These are phyloP conservation scores for Daldinia concentrica DNA, from an alignment of 495 filamentous ascomycete species.

Conservation along the genomic window DNA sequence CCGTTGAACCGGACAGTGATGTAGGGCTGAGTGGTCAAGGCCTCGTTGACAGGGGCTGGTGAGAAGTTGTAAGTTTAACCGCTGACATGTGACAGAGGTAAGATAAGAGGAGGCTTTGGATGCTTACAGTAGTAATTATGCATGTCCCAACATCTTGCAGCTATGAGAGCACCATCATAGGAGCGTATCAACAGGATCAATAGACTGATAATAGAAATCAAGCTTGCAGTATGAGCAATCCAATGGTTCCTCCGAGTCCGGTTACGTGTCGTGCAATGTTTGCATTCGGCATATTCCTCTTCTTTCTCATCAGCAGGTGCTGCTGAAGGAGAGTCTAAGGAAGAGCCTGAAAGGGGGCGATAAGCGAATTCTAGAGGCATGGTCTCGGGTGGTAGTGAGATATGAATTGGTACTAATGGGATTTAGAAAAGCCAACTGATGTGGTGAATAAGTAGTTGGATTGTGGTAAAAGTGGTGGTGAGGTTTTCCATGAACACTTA, in stretches of 20 bases:
- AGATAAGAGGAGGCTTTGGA: neutral
- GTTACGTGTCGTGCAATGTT: neutral
- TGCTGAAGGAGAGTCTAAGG: neutral
- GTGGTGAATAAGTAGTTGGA: neutral
- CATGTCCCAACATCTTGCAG: conserved; percentile 22
- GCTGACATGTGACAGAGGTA: neutral
- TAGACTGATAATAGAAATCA: neutral
- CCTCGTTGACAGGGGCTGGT: neutral
- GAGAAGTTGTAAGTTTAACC: neutral
- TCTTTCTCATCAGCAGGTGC: neutral
- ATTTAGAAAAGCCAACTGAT: neutral
- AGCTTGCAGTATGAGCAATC: neutral
- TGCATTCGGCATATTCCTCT: neutral
- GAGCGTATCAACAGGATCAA: conserved; percentile 1
- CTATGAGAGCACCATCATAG: neutral
- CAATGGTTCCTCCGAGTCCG: neutral
- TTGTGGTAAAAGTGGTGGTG: neutral
- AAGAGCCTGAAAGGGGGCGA: neutral
- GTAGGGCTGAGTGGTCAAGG: neutral
- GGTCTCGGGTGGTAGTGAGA: neutral
- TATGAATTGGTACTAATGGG: neutral
- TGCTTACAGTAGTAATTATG: conserved; percentile 22
- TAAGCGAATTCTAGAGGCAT: neutral
- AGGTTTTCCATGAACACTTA: neutral
- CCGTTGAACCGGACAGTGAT: conserved; percentile 24